phyloP scores from a whole-genome alignment of 2,329 filamentous ascomycete genomes.

The Lasiodiplodia sp. region DNA sequence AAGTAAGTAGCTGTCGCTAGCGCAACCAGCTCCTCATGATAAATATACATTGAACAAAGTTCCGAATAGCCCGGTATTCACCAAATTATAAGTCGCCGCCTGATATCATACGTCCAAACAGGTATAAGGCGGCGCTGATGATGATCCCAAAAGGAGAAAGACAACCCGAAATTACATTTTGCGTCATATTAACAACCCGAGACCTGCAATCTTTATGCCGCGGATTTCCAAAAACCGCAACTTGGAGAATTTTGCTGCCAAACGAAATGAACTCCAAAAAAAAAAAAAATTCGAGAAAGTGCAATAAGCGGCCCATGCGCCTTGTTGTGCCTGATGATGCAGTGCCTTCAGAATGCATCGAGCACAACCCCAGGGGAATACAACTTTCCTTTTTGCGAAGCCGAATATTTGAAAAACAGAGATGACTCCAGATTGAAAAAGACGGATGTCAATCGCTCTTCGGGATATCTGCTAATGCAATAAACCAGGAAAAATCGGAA shows the following conservation, averaged over 20 bases:
- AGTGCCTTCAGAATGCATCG: not conserved
- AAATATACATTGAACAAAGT: slow-evolving; percentile 14
- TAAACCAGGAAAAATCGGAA: slow-evolving; percentile 10
- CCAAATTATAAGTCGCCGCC: slow-evolving; percentile 6
- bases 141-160: not conserved
- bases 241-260: slow-evolving; percentile 8
- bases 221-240: slow-evolving; percentile 6
- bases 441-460: slow-evolving; percentile 16
- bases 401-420: not conserved
- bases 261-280: slow-evolving; percentile 19
- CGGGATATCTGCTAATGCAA: slow-evolving; percentile 28
- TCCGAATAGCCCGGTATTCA: slow-evolving; percentile 8
- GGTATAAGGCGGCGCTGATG: not conserved
- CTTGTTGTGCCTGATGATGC: slow-evolving; percentile 2
- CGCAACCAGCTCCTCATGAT: not conserved
- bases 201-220: slow-evolving; percentile 17
- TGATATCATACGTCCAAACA: not conserved
- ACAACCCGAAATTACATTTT: not conserved
- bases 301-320: not conserved
- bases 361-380: slow-evolving; percentile 7
- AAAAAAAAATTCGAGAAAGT: not conserved
- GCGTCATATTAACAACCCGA: slow-evolving; percentile 1
- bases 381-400: slow-evolving; percentile 19
- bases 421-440: slow-evolving; percentile 5
- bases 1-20: not conserved